Evolutionary conservation across 179 eudicot species (phyloP), one percentile per base, ranked within the genome.

Genomic region (Nepenthes alata): DNA sequence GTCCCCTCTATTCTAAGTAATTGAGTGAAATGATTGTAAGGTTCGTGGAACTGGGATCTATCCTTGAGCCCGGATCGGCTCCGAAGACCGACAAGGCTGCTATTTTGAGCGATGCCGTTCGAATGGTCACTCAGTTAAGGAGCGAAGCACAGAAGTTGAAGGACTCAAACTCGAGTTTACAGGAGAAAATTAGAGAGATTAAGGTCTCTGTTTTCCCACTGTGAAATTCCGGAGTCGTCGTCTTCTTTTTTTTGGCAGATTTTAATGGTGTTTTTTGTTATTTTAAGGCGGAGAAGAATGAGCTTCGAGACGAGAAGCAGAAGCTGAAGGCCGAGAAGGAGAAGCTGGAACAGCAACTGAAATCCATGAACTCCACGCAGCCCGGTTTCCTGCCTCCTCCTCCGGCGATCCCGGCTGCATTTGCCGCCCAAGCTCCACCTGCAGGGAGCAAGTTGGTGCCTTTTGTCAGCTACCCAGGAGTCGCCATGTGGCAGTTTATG

Each of bases 401-500:
- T 7, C 69, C 88, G 61, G 72, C 86, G 3, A 74, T 85, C 57
- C 85, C 81, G 5, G 82, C 88, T 37, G 72, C 85, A 38, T 85
- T 71, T 53, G 87, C 75, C 58, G 79, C 88, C 5, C 87, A 75
- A 50, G 61, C 71, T n/a, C 87, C 78, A 69, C 75, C 74, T 11
- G 70, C 70, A 1, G 96, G 88, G 16, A 81, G 75, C 72, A 88
- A 88, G 69, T 59, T 86, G 76, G 85, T 88, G 55, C 96, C 96
- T 0, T 55, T 83, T 39, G 69, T 86, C 68, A 66, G 94, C 62
- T 89, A 86, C 74, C 96, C 96, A 0, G 85, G 90, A 61, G 88
- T 84, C 11, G 96, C 88, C 63, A 89, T 88, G 93, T 88, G 96
- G 96, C 96, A 85, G 72, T 88, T 88, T 81, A 80, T 86, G 89